A percentile compares a stretch with the other conserved stretches of the same genome.
Conservation (phyloP, 2,329 filamentous ascomycete genomes). For the Penicillium decumbens region DNA sequence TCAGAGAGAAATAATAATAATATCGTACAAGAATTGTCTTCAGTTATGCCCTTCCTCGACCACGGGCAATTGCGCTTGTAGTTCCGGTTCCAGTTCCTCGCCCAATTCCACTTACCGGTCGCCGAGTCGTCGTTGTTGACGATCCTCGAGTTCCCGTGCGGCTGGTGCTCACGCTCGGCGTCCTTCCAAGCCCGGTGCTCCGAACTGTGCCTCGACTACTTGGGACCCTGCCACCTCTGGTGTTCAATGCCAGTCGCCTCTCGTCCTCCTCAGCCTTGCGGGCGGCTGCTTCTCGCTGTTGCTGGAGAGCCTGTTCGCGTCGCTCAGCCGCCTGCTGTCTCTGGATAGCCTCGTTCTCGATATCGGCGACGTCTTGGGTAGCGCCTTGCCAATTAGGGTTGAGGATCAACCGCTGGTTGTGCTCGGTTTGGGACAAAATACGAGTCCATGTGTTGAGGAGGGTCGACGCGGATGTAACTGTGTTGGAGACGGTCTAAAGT, state of each 20-base stretch:
- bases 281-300: slow-evolving; percentile 65
- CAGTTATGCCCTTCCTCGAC: slow-evolving; percentile 29
- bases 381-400: slow-evolving; percentile 87
- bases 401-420: slow-evolving; percentile 87
- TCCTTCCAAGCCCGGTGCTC: slow-evolving; percentile 33
- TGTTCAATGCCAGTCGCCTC: slow-evolving; percentile 35
- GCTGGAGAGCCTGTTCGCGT: slow-evolving; percentile 71
- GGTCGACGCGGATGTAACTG: slow-evolving; percentile 80
- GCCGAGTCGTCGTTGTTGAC: slow-evolving; percentile 33
- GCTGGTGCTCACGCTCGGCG: slow-evolving; percentile 31
- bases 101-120: slow-evolving; percentile 38
- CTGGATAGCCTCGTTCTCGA: slow-evolving; percentile 71
- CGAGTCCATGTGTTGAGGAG: slow-evolving; percentile 93
- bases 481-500: slow-evolving; percentile 70
- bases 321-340: slow-evolving; percentile 74
- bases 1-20: slow-evolving; percentile 1
- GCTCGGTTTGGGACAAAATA: slow-evolving; percentile 93
- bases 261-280: slow-evolving; percentile 50
- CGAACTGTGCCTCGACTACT: slow-evolving; percentile 34
- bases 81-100: slow-evolving; percentile 28
- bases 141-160: slow-evolving; percentile 30
- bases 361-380: slow-evolving; percentile 76
- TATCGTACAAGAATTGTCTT: slow-evolving; percentile 16
- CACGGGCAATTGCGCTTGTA: slow-evolving; percentile 31
- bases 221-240: slow-evolving; percentile 30